Evolutionary conservation across 371 early-diverging fungal species (phyloP), one percentile per base, ranked within the genome.

Genomic region (Mortierella sp.): DNA sequence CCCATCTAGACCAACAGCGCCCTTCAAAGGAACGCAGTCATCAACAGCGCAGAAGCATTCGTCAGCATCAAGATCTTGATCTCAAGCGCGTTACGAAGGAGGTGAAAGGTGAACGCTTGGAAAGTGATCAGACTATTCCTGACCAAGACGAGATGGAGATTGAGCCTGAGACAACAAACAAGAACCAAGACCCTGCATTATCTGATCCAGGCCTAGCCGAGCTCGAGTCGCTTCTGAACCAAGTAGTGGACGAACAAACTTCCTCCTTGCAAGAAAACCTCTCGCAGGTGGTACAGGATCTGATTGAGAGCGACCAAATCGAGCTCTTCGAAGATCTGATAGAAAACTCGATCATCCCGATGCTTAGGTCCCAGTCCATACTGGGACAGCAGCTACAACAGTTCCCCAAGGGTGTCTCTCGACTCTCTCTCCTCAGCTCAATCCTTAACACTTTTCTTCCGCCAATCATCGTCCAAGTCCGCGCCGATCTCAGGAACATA

Each of bases 401-500:
- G 10, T 6, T 19, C 24, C 53, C 57, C 34, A 52, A 47, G 19
- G 24, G 41, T 12, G 40, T 46, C 43, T 59, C 53, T 12, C 22
- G 53, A 1, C 1, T 24, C 52, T 21, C 34, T 4, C 27, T 59
- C 25, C 39, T 66, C 1, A 28, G 39, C 16, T 54, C 54, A 17
- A 37, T 57, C 41, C 28, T 61, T 43, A 68, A 68, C 25, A 29
- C 31, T 0, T 9, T 68, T 14, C 45, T 61, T 1, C 46, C 61
- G 41, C 62, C 69, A 4, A 19, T 61, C 34, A n/a, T 61, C 53
- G 46, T 61, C 28, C 61, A 45, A 21, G 29, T 49, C n/a, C 51
- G 57, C 19, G 62, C 52, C 27, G 62, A 68, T 25, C 22, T 68
- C 17, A 57, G 69, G 12, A 57, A 62, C 43, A 29, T 53, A 16